Conservation (phyloP, 2,329 filamentous ascomycete genomes). For the Orbilia javanica region DNA sequence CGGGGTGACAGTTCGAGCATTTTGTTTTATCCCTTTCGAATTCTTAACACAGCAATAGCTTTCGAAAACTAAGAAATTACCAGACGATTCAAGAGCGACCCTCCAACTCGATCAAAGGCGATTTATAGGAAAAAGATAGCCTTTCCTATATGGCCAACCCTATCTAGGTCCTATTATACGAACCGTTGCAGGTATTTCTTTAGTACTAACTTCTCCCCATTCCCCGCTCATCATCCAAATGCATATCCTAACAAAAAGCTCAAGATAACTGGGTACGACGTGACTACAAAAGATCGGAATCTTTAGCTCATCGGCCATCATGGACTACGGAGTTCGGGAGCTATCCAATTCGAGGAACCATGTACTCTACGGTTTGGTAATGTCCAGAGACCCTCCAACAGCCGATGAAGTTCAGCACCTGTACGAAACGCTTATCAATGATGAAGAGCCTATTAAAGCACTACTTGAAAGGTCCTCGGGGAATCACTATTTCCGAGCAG, state of each 20-base stretch:
- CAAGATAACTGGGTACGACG: neutral
- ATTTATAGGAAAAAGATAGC: no score
- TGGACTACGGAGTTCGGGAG: neutral
- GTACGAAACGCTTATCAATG: neutral
- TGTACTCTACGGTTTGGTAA: neutral
- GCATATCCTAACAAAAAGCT: neutral
- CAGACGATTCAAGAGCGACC: no score
- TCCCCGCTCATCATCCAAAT: neutral
- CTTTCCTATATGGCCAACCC: no score
- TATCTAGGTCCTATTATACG: neutral
- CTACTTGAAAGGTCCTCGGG: neutral
- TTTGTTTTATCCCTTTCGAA: no score
- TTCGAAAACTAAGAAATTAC: no score
- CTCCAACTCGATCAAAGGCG: no score
- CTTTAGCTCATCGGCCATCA: neutral
- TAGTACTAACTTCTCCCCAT: neutral
- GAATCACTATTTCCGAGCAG: conserved; percentile 14
- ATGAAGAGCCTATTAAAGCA: conserved; percentile 1
- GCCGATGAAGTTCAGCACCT: neutral
- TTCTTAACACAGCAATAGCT: no score
- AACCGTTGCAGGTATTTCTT: neutral
- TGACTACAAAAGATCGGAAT: neutral
- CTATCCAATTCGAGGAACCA: neutral
- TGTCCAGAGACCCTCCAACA: neutral
- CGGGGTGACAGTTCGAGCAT: no score